Percentiles rank a stretch among this genome's conserved stretches.
Conservation (phyloP, 768 basidiomycete species). For the Pleurotus tuoliensis region DNA sequence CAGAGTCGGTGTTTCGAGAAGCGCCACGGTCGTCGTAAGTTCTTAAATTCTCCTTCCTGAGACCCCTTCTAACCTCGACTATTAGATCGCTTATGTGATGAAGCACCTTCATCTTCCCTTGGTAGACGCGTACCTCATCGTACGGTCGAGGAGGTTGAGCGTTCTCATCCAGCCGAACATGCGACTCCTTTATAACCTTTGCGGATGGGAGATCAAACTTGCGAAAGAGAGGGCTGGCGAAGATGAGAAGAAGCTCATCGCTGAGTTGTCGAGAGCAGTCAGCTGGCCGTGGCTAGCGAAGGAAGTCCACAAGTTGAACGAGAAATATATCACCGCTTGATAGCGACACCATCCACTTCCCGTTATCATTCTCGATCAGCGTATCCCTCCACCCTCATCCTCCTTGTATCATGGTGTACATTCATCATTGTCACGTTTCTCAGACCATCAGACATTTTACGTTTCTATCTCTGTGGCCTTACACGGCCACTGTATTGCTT, state of each 20-base stretch:
- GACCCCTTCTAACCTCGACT: neutral
- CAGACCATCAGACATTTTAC: too few relatives aligned
- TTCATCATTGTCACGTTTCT: too few relatives aligned
- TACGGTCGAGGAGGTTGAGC: constrained; percentile 83
- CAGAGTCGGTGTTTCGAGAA: constrained; percentile 96
- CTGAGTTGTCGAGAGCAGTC: constrained; percentile 63
- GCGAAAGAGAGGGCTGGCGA: constrained; percentile 66
- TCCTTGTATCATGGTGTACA: too few relatives aligned
- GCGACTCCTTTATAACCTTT: constrained; percentile 90
- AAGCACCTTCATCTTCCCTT: constrained; percentile 81
- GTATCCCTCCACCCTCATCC: too few relatives aligned
- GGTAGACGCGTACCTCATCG: constrained; percentile 91
- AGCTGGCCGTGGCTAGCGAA: constrained; percentile 84
- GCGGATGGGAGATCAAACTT: constrained; percentile 93
- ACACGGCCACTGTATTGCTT: too few relatives aligned
- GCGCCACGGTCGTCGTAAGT: constrained; percentile 86
- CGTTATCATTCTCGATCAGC: too few relatives aligned
- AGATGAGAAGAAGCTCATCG: constrained; percentile 45
- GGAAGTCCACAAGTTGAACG: constrained; percentile 83
- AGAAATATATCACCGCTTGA: constrained; percentile 57
- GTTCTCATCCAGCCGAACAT: constrained; percentile 95
- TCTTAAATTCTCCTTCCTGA: constrained; percentile 4
- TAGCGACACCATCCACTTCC: too few relatives aligned
- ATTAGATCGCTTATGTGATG: constrained; percentile 94
- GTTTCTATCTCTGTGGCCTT: too few relatives aligned